These are phyloP conservation scores for Gracilariopsis chorda DNA, from an alignment of 23 red algal genomes.

Conservation along the genomic window DNA sequence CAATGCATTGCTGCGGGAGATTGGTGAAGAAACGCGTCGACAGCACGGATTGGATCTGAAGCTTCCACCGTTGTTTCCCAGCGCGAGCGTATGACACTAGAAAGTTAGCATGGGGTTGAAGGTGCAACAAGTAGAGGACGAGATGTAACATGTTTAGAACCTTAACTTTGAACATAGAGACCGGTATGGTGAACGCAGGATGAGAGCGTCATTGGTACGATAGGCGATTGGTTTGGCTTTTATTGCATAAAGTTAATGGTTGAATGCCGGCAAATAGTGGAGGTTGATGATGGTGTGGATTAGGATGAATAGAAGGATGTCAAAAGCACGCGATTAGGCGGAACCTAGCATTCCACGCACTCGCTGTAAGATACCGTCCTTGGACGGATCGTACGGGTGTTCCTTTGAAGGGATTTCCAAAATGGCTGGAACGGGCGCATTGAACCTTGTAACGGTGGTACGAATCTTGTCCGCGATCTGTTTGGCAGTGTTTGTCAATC, in stretches of 20 bases:
- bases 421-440: constrained; percentile 79
- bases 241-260: too few relatives aligned
- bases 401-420: constrained; percentile 99
- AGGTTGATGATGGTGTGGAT: too few relatives aligned
- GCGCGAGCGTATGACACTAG: not conserved
- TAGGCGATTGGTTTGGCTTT: too few relatives aligned
- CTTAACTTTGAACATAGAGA: too few relatives aligned
- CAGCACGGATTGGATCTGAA: not conserved
- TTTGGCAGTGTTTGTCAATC: not conserved
- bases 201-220: too few relatives aligned
- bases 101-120: too few relatives aligned
- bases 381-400: constrained; percentile 85
- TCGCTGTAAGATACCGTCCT: constrained; percentile 93
- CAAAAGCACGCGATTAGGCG: too few relatives aligned
- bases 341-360: constrained; percentile 92
- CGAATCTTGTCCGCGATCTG: constrained; percentile 96
- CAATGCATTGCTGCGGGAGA: not conserved
- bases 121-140: too few relatives aligned
- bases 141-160: too few relatives aligned
- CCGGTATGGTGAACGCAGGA: too few relatives aligned
- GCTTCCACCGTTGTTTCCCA: not conserved
- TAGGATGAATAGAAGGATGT: too few relatives aligned
- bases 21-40: not conserved
- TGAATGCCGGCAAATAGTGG: too few relatives aligned
- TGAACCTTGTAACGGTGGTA: constrained; percentile 61